A percentile compares a stretch with the other conserved stretches of the same genome.
Conservation (phyloP, 352 stramenopile genomes). For the Phytopythium chamaehyphon region DNA sequence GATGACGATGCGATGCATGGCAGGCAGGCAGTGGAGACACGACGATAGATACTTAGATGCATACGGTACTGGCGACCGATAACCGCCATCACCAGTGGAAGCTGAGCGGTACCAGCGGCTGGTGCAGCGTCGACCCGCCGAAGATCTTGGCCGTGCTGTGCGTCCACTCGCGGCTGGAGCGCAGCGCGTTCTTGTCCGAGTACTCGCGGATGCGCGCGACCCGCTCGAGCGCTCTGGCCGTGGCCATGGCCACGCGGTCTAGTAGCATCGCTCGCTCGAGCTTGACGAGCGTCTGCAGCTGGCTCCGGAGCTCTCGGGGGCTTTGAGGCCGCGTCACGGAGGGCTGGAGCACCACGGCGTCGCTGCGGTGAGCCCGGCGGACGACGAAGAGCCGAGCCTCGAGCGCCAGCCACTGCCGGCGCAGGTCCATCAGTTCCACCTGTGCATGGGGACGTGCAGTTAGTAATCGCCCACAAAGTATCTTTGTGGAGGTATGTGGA, state of each 20-base stretch:
- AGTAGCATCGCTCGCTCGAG: conserved; percentile 21
- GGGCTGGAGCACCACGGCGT: background rate
- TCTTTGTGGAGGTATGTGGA: background rate
- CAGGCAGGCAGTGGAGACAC: no score
- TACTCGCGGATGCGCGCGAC: conserved; percentile 35
- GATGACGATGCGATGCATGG: no score
- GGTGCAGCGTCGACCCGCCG: conserved; percentile 11
- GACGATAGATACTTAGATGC: background rate
- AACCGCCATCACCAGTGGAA: conserved; percentile 26
- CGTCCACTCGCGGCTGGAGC: conserved; percentile 25
- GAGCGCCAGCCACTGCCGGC: conserved; percentile 22
- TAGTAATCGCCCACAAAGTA: no score
- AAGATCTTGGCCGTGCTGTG: conserved; percentile 33
- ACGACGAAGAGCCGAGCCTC: conserved; percentile 22
- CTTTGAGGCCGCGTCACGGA: background rate
- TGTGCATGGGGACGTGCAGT: conserved; percentile 5
- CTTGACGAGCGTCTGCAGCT: conserved; percentile 15
- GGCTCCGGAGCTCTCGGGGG: conserved; percentile 13
- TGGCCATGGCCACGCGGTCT: conserved; percentile 20
- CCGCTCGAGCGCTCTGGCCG: conserved; percentile 15
- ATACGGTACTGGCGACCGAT: background rate
- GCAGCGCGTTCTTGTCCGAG: conserved; percentile 28
- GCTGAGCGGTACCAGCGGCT: conserved; percentile 13
- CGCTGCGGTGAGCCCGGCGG: background rate
- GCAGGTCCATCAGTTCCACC: conserved; percentile 22